Conservation (phyloP, 2,329 filamentous ascomycete genomes). For the Penicillium brasilianum region DNA sequence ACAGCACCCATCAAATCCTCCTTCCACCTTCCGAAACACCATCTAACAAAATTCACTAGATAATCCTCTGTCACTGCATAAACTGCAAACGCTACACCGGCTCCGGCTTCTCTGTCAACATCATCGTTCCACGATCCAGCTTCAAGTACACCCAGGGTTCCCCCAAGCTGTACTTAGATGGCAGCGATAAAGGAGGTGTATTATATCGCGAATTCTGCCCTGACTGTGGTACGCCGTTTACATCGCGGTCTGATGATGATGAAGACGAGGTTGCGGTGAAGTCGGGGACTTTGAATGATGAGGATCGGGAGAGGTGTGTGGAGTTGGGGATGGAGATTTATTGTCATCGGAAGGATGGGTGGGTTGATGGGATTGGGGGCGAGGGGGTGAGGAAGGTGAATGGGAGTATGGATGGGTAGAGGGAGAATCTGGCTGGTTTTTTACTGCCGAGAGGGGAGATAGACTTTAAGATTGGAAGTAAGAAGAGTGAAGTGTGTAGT, state of each 20-base stretch:
- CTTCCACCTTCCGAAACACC: background rate
- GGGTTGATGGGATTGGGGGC: constrained; percentile 22
- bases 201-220: constrained; percentile 30
- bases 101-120: constrained; percentile 32
- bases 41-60: constrained; percentile 8
- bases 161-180: constrained; percentile 28
- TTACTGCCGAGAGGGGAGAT: too few species aligned
- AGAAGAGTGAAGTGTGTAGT: too few species aligned
- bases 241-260: constrained; percentile 17
- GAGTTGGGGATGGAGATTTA: constrained; percentile 29
- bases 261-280: constrained; percentile 24
- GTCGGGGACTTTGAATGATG: constrained; percentile 32
- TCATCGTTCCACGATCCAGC: constrained; percentile 22
- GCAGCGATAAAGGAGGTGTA: constrained; percentile 15
- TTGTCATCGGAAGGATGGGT: constrained; percentile 29
- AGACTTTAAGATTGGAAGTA: too few species aligned
- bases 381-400: constrained; percentile 14
- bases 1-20: background rate
- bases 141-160: constrained; percentile 26
- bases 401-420: constrained; percentile 7
- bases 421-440: background rate
- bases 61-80: constrained; percentile 33
- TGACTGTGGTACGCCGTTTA: constrained; percentile 31
- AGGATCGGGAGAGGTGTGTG: constrained; percentile 14
- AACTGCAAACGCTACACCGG: constrained; percentile 36